Evolutionary conservation across 306 rosid genomes (phyloP).

Genomic region (Spatholobus suberectus): DNA sequence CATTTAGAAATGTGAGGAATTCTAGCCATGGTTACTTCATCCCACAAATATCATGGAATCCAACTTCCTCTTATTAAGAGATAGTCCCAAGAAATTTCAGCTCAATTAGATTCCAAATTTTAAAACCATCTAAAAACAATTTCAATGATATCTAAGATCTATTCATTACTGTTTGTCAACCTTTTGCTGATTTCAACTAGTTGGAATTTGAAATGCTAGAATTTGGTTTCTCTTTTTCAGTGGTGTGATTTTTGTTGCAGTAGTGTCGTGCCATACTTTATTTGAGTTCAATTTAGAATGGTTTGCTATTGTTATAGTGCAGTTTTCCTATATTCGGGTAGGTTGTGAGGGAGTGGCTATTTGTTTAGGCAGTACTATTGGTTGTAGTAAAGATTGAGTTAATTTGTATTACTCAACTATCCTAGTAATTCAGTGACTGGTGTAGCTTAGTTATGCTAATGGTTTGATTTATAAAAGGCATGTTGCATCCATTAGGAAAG

Average conservation of each 20-base stretch:
- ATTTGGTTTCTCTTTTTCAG: neutral
- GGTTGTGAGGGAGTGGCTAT: no score
- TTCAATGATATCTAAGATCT: neutral
- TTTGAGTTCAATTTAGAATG: no score
- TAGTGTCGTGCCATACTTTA: neutral
- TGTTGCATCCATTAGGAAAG: no score
- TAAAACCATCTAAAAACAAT: neutral
- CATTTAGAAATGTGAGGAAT: conserved; percentile 9
- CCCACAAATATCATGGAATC: conserved; percentile 25
- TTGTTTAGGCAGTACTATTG: no score
- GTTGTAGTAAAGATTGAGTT: no score
- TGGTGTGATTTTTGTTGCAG: neutral
- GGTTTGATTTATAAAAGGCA: no score
- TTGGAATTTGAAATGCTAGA: neutral
- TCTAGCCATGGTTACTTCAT: conserved; percentile 5
- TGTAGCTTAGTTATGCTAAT: no score
- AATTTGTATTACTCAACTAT: no score
- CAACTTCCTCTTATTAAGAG: conserved; percentile 16
- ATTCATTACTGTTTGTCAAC: neutral
- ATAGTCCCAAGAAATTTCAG: neutral
- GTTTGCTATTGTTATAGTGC: no score
- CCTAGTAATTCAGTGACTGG: no score
- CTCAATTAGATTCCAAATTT: neutral
- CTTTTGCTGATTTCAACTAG: neutral
- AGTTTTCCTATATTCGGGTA: no score